A percentile compares a stretch with the other conserved stretches of the same genome.
Evolutionary conservation across 495 filamentous ascomycete genomes (phyloP).

Genomic region (Aspergillus cristatus): DNA sequence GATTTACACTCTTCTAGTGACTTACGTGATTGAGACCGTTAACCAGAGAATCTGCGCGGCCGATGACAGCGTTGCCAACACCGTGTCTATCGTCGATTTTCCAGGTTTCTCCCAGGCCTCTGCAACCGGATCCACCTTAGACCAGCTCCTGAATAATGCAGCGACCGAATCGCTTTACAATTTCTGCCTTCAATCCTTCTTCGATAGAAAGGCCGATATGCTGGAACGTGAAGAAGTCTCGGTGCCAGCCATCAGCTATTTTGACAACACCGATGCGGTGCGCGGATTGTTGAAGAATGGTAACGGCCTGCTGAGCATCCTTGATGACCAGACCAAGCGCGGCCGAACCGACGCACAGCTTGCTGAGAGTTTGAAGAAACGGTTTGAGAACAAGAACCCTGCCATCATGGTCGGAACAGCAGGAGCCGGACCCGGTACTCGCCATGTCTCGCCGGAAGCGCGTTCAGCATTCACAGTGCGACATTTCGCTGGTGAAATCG

Average conservation of each 20-base stretch:
- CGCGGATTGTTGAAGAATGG: constrained; percentile 82
- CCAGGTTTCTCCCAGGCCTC: constrained; percentile 82
- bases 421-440: constrained; percentile 63
- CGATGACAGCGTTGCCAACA: constrained; percentile 85
- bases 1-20: constrained; percentile 89
- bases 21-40: constrained; percentile 83
- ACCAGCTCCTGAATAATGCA: constrained; percentile 91
- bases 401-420: constrained; percentile 68
- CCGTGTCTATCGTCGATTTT: constrained; percentile 91
- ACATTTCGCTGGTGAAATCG: constrained; percentile 95
- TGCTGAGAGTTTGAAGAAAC: constrained; percentile 78
- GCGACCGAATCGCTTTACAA: constrained; percentile 88
- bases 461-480: constrained; percentile 78
- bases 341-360: constrained; percentile 83
- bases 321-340: constrained; percentile 89
- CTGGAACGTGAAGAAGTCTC: constrained; percentile 85
- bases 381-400: constrained; percentile 89
- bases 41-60: constrained; percentile 84
- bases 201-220: constrained; percentile 83
- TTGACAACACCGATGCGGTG: constrained; percentile 92
- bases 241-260: constrained; percentile 88
- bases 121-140: constrained; percentile 74
- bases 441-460: constrained; percentile 70
- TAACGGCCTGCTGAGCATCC: constrained; percentile 85
- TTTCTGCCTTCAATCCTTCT: constrained; percentile 89